Conservation (phyloP, 139 green algal species). For the Chlorella ohadii region DNA sequence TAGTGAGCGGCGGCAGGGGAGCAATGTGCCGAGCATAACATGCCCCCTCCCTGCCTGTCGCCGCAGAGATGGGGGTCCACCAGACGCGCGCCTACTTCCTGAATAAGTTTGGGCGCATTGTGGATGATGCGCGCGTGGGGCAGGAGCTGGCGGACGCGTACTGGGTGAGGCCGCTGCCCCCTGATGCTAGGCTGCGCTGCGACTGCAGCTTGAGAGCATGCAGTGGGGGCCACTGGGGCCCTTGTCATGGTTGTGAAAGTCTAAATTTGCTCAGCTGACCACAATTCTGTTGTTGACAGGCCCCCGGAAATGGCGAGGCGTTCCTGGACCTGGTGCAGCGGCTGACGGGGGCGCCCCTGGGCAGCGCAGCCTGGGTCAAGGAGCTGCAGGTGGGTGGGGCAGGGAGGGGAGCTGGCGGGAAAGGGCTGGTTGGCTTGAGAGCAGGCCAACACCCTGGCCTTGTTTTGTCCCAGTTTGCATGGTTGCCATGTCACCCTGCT, state of each 20-base stretch:
- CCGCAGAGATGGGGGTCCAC: constrained; percentile 78
- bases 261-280: too few species aligned
- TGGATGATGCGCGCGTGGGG: constrained; percentile 64
- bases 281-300: too few species aligned
- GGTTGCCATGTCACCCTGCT: too few species aligned
- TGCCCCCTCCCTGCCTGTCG: constrained; percentile 9
- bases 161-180: background rate
- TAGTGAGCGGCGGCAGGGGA: too few species aligned
- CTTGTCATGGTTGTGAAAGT: too few species aligned
- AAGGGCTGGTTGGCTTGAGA: too few species aligned
- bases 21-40: too few species aligned
- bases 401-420: too few species aligned
- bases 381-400: constrained; percentile 44
- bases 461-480: too few species aligned
- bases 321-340: constrained; percentile 78
- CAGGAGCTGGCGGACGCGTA: constrained; percentile 44
- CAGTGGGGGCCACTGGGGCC: too few species aligned
- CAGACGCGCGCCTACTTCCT: constrained; percentile 80
- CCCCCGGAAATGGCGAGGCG: constrained; percentile 69
- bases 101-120: constrained; percentile 53
- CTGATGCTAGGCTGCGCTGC: background rate
- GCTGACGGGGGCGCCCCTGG: constrained; percentile 58
- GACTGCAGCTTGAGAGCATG: too few species aligned
- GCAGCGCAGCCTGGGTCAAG: constrained; percentile 62
- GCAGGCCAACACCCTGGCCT: too few species aligned